A percentile compares a stretch with the other conserved stretches of the same genome.
These are phyloP conservation scores for Cairneyella variabilis DNA, from an alignment of 495 filamentous ascomycete species.

Conservation along the genomic window DNA sequence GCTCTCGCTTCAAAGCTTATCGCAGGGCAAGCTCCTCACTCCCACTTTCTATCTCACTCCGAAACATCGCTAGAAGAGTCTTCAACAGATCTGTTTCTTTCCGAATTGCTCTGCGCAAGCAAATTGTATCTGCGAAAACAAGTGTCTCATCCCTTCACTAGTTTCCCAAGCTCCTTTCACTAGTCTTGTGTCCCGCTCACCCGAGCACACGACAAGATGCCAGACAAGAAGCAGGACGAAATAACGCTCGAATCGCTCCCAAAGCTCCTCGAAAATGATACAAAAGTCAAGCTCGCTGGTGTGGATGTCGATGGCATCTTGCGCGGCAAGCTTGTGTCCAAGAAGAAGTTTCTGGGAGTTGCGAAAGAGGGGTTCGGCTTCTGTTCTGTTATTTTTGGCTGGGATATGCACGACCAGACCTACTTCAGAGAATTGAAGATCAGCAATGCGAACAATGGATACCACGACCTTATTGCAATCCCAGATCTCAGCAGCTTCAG, in stretches of 20 bases:
- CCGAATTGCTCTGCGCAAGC: no score
- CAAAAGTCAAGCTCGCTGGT: constrained; percentile 86
- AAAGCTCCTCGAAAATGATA: constrained; percentile 66
- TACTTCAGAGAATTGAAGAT: constrained; percentile 82
- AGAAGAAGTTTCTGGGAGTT: constrained; percentile 91
- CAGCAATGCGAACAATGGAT: constrained; percentile 91
- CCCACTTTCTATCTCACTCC: neutral
- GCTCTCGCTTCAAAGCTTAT: constrained; percentile 7
- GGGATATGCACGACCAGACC: constrained; percentile 96
- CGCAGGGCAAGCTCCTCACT: constrained; percentile 11
- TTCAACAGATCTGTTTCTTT: no score
- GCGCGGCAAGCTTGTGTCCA: constrained; percentile 91
- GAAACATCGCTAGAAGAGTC: no score
- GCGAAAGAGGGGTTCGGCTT: constrained; percentile 86
- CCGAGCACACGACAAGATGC: constrained; percentile 10
- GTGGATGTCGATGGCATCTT: constrained; percentile 88
- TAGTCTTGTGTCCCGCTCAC: no score
- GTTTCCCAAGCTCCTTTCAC: no score
- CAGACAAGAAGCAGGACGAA: constrained; percentile 16
- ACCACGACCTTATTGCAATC: constrained; percentile 81
- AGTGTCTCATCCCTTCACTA: no score
- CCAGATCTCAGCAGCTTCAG: constrained; percentile 79
- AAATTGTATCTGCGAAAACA: no score
- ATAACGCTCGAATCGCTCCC: constrained; percentile 61
- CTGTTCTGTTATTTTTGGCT: constrained; percentile 94